Base-by-base conservation (phyloP, 2,329 filamentous ascomycete genomes). In the Epicoccum nigrum region DNA sequence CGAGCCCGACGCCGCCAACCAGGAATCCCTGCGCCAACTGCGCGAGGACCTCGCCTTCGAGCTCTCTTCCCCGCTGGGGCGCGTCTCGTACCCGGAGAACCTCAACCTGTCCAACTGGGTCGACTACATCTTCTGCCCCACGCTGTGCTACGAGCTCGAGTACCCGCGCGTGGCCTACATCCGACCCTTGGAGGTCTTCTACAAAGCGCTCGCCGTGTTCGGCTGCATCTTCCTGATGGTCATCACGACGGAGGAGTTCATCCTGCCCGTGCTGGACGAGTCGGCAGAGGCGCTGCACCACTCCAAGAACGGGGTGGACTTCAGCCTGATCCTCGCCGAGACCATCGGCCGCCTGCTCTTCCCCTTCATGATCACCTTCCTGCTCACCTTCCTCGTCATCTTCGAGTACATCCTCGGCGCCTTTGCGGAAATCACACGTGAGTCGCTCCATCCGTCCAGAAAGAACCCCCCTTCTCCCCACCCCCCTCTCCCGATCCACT, bases 361-460 rank as follows among this genome's bases (percentile, higher is more conserved):
- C 75, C 94, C 94, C 3, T 99, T 97, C 74, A 97, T 97, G 90
- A 82, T 97, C 55, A 96, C 88, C 4, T 95, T 97, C 72, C 79
- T 97, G 4, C 85, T 97, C 39, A 92, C 97, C 47, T 99, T 99
- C 78, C 86, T 99, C 51, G 92, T 97, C 73, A 97, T 97, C 65
- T 99, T 97, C 73, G 94, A 99, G 74, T 99, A 97, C 74, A 83
- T 96, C 9, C 84, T 97, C 27, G 94, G 93, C 51, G 92, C 92
- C 39, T 96, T 95, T 67, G 94, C 92, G 12, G 94, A 99, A 73
- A 89, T 97, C 61, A 96, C 92, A 15, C 83, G 76, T 76, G 65
- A 65, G 72, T 65, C 19, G n/a, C 21, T 11, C 7, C n/a, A n/a
- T n/a, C n/a, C n/a, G n/a, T n/a, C n/a, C n/a, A n/a, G n/a, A n/a